Evolutionary conservation across 805 yeast genomes (phyloP).

Genomic region (Teunomyces pallodes): DNA sequence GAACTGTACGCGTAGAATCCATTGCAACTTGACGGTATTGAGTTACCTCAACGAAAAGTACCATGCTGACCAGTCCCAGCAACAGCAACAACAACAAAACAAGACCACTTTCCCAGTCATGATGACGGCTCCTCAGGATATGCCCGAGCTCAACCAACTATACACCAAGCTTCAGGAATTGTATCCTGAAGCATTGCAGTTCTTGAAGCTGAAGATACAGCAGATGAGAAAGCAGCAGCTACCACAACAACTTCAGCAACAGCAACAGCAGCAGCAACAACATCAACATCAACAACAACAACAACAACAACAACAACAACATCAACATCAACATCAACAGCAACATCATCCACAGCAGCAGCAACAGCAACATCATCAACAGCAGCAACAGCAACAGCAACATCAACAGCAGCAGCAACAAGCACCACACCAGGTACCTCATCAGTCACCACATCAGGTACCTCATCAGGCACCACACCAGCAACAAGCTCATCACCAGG

Average conservation of each 20-base stretch:
- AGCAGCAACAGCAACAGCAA: slow-evolving; percentile 7
- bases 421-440: not conserved
- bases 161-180: slow-evolving; percentile 48
- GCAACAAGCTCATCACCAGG: too few species aligned
- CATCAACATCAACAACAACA: slow-evolving; percentile 11
- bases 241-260: slow-evolving; percentile 12
- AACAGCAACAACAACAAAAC: slow-evolving; percentile 18
- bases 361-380: not conserved
- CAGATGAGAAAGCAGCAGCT: slow-evolving; percentile 35
- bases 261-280: slow-evolving; percentile 10
- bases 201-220: slow-evolving; percentile 37
- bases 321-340: slow-evolving; percentile 9
- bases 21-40: slow-evolving; percentile 41
- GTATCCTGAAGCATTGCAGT: slow-evolving; percentile 54
- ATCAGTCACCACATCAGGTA: too few species aligned
- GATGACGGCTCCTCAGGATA: slow-evolving; percentile 52
- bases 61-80: slow-evolving; percentile 29
- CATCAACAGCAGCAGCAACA: slow-evolving; percentile 6
- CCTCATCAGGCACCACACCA: too few species aligned
- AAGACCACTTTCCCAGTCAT: slow-evolving; percentile 46
- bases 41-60: slow-evolving; percentile 39
- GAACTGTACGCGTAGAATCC: slow-evolving; percentile 40
- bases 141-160: slow-evolving; percentile 50
- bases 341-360: slow-evolving; percentile 8
- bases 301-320: slow-evolving; percentile 11